These are phyloP conservation scores for Leptosphaerulina australis DNA, from an alignment of 2,329 filamentous ascomycete genomes.

Conservation along the genomic window DNA sequence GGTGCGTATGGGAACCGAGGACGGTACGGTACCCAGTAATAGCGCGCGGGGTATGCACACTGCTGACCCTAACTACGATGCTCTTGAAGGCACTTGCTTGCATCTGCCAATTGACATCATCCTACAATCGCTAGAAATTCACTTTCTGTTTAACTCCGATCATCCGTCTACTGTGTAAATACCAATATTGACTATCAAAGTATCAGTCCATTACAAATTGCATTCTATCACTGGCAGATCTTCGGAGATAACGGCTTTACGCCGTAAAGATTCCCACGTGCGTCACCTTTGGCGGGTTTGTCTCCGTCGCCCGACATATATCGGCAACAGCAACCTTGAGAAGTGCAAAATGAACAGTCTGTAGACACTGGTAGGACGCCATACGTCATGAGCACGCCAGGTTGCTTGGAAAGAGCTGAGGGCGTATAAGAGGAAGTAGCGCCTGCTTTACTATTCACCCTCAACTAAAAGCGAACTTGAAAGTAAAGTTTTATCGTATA, in stretches of 20 bases:
- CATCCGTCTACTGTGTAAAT: neutral
- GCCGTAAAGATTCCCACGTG: conserved; percentile 1
- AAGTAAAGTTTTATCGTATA: neutral
- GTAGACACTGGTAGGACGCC: conserved; percentile 4
- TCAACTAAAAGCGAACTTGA: neutral
- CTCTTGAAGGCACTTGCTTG: neutral
- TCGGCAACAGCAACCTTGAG: neutral
- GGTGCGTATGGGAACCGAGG: neutral
- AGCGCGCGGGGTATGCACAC: neutral
- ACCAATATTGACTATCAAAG: neutral
- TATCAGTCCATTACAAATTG: neutral
- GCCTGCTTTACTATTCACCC: neutral
- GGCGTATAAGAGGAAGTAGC: neutral
- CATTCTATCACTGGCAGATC: neutral
- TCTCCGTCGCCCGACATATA: conserved; percentile 2
- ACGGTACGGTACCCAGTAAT: no score
- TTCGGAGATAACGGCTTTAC: neutral
- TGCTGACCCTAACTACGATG: neutral
- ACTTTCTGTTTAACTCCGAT: neutral
- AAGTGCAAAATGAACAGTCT: neutral
- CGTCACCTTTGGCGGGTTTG: neutral
- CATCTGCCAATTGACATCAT: neutral
- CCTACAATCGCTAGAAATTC: neutral
- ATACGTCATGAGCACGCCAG: conserved; percentile 9
- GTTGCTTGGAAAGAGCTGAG: neutral